Conservation (phyloP, 2,329 filamentous ascomycete genomes). For the Ophiostoma sp. region DNA sequence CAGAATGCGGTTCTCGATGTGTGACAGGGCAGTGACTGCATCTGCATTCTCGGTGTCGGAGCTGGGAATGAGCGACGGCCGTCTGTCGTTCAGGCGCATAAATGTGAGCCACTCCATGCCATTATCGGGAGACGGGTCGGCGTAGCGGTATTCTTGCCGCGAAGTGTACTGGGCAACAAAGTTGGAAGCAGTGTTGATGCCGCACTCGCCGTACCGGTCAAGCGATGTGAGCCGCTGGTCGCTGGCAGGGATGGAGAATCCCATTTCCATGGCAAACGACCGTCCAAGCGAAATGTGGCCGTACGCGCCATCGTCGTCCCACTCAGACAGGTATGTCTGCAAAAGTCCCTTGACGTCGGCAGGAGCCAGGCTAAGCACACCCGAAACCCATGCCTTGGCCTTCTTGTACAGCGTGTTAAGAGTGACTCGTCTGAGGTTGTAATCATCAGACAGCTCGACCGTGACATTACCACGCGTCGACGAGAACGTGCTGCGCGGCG, state of each 20-base stretch:
- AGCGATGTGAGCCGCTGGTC: constrained; percentile 83
- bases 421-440: constrained; percentile 72
- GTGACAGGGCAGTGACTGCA: constrained; percentile 61
- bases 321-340: constrained; percentile 93
- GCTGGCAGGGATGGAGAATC: constrained; percentile 74
- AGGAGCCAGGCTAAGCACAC: constrained; percentile 77
- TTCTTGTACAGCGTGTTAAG: constrained; percentile 70
- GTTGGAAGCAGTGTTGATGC: constrained; percentile 88
- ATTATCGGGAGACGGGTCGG: constrained; percentile 66
- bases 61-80: constrained; percentile 48
- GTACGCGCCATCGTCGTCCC: constrained; percentile 83
- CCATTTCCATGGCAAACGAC: constrained; percentile 91
- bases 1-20: constrained; percentile 66
- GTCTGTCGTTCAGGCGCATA: constrained; percentile 51
- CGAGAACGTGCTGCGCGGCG: constrained; percentile 74
- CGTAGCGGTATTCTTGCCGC: constrained; percentile 88
- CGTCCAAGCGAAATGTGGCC: constrained; percentile 88
- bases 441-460: constrained; percentile 91
- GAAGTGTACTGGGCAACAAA: constrained; percentile 97
- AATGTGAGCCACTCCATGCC: constrained; percentile 61
- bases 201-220: constrained; percentile 64
- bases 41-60: constrained; percentile 52
- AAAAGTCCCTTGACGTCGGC: constrained; percentile 91
- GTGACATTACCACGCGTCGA: constrained; percentile 73
- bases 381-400: constrained; percentile 74